Conservation (phyloP, 139 green algal genomes). For the Nannochloris sp. region DNA sequence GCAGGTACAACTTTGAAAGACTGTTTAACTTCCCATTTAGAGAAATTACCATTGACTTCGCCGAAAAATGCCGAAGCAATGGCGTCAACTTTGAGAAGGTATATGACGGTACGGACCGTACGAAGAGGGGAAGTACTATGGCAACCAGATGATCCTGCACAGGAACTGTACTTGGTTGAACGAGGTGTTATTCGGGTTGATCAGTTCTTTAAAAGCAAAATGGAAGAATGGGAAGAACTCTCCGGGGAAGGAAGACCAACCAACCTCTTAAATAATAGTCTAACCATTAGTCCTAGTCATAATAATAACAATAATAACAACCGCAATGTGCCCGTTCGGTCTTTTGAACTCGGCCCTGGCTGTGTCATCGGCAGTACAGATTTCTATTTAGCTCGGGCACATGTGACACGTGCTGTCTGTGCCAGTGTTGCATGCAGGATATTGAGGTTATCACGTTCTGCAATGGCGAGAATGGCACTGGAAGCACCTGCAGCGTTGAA, state of each 20-base stretch:
- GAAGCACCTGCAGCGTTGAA: constrained; percentile 15
- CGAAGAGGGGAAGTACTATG: constrained; percentile 20
- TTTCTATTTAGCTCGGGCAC: constrained; percentile 20
- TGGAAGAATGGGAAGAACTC: no score
- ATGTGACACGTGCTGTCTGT: constrained; percentile 1
- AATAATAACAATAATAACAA: no score
- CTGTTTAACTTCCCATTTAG: constrained; percentile 16
- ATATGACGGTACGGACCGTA: constrained; percentile 4
- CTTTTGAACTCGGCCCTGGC: constrained; percentile 23
- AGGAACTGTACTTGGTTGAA: constrained; percentile 24
- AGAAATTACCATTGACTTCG: constrained; percentile 3
- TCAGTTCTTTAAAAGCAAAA: not conserved
- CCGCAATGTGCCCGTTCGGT: not conserved
- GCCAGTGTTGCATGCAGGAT: not conserved
- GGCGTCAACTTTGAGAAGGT: constrained; percentile 7
- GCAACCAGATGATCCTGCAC: constrained; percentile 9
- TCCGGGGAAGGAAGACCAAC: no score
- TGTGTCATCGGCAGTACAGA: constrained; percentile 22
- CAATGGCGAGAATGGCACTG: constrained; percentile 14
- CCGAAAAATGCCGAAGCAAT: not conserved
- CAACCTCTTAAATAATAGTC: no score
- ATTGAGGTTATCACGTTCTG: constrained; percentile 6
- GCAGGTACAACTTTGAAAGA: constrained; percentile 12
- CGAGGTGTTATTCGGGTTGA: constrained; percentile 23
- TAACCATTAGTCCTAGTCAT: no score